Conservation (phyloP, 2,329 filamentous ascomycete genomes). For the Neocucurbitaria cava region DNA sequence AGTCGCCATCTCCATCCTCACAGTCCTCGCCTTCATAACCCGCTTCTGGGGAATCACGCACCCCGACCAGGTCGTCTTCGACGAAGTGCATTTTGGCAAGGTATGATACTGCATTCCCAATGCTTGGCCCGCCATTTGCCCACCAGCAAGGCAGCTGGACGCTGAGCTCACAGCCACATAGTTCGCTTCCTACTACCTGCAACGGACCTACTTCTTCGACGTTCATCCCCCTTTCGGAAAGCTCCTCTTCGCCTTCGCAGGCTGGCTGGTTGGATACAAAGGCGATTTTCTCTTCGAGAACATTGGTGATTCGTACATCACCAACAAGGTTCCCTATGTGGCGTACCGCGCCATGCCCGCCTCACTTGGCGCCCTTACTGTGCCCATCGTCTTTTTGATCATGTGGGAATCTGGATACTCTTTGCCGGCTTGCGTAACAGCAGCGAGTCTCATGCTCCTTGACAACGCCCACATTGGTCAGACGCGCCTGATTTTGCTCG, state of each 20-base stretch:
- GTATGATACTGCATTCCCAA: slow-evolving; percentile 58
- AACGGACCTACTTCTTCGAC: slow-evolving; percentile 99
- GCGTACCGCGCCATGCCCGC: slow-evolving; percentile 94
- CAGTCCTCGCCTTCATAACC: slow-evolving; percentile 83
- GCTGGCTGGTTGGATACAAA: slow-evolving; percentile 97
- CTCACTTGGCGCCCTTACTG: slow-evolving; percentile 87
- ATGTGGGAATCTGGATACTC: slow-evolving; percentile 99
- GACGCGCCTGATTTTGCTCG: slow-evolving; percentile 91
- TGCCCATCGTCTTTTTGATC: slow-evolving; percentile 92
- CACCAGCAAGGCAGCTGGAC: not conserved
- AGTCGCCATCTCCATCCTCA: slow-evolving; percentile 78
- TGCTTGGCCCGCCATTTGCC: not conserved
- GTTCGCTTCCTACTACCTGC: slow-evolving; percentile 77
- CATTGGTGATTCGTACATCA: slow-evolving; percentile 97
- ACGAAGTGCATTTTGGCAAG: slow-evolving; percentile 99
- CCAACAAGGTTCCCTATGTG: slow-evolving; percentile 96
- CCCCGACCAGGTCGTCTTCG: slow-evolving; percentile 96
- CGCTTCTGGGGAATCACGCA: slow-evolving; percentile 96
- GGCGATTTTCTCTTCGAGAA: slow-evolving; percentile 98
- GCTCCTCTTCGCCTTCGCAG: slow-evolving; percentile 94
- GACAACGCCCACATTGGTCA: slow-evolving; percentile 98
- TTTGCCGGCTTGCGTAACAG: slow-evolving; percentile 86
- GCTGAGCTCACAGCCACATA: slow-evolving; percentile 34
- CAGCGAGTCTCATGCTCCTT: slow-evolving; percentile 85
- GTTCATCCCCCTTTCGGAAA: slow-evolving; percentile 98